Base-by-base conservation (phyloP, 768 basidiomycete species). In the Clathrus columnatus region DNA sequence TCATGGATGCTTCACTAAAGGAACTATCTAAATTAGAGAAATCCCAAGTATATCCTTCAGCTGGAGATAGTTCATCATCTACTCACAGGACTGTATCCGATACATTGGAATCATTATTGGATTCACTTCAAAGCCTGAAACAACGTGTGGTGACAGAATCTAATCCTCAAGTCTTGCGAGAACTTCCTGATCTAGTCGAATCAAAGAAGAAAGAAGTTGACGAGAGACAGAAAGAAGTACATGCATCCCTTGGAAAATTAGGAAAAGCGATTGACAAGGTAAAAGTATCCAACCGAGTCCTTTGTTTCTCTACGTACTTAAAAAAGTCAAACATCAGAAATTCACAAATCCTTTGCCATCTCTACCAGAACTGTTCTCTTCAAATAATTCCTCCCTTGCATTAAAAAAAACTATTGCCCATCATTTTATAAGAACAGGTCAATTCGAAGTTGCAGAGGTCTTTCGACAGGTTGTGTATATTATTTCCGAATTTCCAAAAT, bases 181-280 rank as follows among this genome's bases (percentile, higher is more conserved):
- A 74, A 7, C 70, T 90, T 8, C 71, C 76, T 17, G 78, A 78
- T 64, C 73, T 75, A 1, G 76, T 90, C 2, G 87, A 89, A 48
- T 67, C 72, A 0, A 81, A 70, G 68, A 92, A 88, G 82, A 91
- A 84, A 66, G 89, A 90, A 56, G 74, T 92, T 1, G 89, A 91
- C 56, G 89, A 93, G 30, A 78, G 84, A 2, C 84, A 93, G 74
- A 97, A 94, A 68, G 92, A 93, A 61, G 77, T 91, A 29, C 90
- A 94, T 62, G 80, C 76, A 18, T 82, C 84, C 2, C 69, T 96
- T 7, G 79, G 83, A 24, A 81, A 81, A 61, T 75, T 94, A 32
- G 91, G 90, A 26, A 97, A 93, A 70, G 78, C 83, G 0, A 68
- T 97, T 65, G 95, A 98, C 65, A 98, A 96, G 85, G 95, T 89